Conservation (phyloP, 805 yeast species). For the Teunomyces cretensis region DNA sequence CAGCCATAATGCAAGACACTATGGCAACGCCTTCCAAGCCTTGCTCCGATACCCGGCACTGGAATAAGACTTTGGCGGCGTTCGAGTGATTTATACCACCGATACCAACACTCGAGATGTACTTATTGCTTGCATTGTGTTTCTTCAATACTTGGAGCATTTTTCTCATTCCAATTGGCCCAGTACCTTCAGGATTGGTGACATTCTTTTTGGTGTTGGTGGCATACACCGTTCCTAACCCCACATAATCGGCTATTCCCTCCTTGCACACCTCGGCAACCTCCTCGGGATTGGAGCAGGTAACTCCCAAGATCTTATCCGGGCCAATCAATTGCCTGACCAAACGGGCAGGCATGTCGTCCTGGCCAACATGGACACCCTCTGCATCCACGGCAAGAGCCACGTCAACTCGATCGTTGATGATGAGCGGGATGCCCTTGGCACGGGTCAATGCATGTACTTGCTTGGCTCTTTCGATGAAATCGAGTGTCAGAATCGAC, state of each 20-base stretch:
- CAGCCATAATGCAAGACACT: constrained; percentile 82
- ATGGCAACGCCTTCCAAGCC: constrained; percentile 81
- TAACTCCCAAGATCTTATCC: constrained; percentile 75
- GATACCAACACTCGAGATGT: constrained; percentile 67
- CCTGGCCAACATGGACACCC: constrained; percentile 92
- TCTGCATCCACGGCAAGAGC: constrained; percentile 89
- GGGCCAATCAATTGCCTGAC: constrained; percentile 70
- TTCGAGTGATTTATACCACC: constrained; percentile 75
- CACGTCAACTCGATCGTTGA: constrained; percentile 85
- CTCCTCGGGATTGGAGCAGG: constrained; percentile 63
- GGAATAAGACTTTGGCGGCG: constrained; percentile 55
- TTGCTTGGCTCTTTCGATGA: constrained; percentile 57
- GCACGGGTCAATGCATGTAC: constrained; percentile 62
- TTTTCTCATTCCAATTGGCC: constrained; percentile 62
- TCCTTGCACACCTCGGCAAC: constrained; percentile 48
- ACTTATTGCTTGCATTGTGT: constrained; percentile 23
- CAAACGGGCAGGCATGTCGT: constrained; percentile 65
- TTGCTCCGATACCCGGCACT: constrained; percentile 45
- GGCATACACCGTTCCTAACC: constrained; percentile 76
- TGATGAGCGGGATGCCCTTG: constrained; percentile 70
- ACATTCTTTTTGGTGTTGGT: constrained; percentile 68
- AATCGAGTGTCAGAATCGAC: constrained; percentile 61
- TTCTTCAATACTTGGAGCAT: constrained; percentile 46
- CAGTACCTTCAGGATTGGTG: constrained; percentile 51
- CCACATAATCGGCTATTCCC: constrained; percentile 71